Evolutionary conservation across 345 rosid species (phyloP), one percentile per base, ranked within the genome.

Genomic region (Balakata baccata): DNA sequence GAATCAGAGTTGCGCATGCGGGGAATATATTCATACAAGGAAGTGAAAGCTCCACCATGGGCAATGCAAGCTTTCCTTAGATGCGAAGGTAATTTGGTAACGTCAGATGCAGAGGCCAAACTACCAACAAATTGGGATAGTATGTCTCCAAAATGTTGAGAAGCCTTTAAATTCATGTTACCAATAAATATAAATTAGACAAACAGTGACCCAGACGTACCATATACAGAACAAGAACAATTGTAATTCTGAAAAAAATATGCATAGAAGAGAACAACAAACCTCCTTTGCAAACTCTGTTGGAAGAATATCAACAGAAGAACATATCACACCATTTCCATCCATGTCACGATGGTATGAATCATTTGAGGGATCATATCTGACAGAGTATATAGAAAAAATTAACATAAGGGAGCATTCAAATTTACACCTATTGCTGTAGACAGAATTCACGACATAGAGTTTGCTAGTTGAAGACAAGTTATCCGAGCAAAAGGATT

Each of bases 281-380:
- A 94, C 97, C 93, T 94, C 98, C 77, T 90, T 94, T 52, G 98
- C 98, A 79, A 94, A 94, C 80, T 94, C 89, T 47, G 97, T 94
- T n/a, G 98, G 98, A 81, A 94, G 89, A 84, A 86, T 92, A 71
- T 94, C 98, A 37, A 94, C 82, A 20, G 97, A 95, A 78, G 86
- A 84, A 80, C 91, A 89, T 65, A 92, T 78, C 71, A 94, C 46
- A 9, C 98, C 98, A 46, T 85, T 75, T n/a, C 97, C 97, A 58
- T 94, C 98, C 92, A 94, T 86, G 76, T 89, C 95, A 62, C 74
- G 54, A 74, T 92, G 83, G 86, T 87, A 92, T 5, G 95, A 85
- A 79, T 84, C 73, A 20, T 69, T 83, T 29, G 52, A 34, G 8
- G 92, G 91, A 77, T 94, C 85, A 58, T 87, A 94, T 80, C 98